Evolutionary conservation across 805 yeast species (phyloP).

Genomic region (Brettanomyces custersianus): DNA sequence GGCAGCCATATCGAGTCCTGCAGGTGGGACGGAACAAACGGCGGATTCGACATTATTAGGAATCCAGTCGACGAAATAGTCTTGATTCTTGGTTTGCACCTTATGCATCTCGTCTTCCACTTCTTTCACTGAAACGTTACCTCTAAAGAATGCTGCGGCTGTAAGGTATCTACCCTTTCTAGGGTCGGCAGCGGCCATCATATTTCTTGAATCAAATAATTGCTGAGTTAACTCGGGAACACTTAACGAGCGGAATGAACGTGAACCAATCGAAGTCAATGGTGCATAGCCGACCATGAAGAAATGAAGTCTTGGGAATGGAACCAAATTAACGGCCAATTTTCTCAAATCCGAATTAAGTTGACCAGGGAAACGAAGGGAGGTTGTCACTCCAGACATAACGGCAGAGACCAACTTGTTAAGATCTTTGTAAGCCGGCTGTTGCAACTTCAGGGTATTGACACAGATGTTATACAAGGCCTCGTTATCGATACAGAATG

Average conservation of each 20-base stretch:
- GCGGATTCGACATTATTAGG: slow-evolving; percentile 94
- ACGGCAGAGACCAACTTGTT: slow-evolving; percentile 81
- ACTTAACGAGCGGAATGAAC: slow-evolving; percentile 73
- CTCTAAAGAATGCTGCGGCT: slow-evolving; percentile 90
- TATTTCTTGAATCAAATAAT: slow-evolving; percentile 83
- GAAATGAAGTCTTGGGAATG: slow-evolving; percentile 92
- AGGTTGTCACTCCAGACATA: slow-evolving; percentile 93
- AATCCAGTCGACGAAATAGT: slow-evolving; percentile 90
- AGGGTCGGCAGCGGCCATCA: slow-evolving; percentile 96
- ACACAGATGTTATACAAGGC: slow-evolving; percentile 87
- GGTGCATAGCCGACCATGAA: slow-evolving; percentile 96
- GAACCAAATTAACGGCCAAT: slow-evolving; percentile 88
- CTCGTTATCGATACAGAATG: slow-evolving; percentile 92
- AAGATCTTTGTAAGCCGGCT: slow-evolving; percentile 71
- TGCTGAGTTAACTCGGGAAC: slow-evolving; percentile 93
- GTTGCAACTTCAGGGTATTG: slow-evolving; percentile 70
- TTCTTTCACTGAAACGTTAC: slow-evolving; percentile 86
- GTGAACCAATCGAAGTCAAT: slow-evolving; percentile 69
- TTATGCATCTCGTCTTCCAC: slow-evolving; percentile 89
- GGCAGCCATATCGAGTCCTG: slow-evolving; percentile 79
- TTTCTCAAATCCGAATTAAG: slow-evolving; percentile 88
- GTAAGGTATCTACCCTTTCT: slow-evolving; percentile 85
- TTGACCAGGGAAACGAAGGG: slow-evolving; percentile 92
- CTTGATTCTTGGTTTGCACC: slow-evolving; percentile 73
- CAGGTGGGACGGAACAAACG: slow-evolving; percentile 85